phyloP scores from a whole-genome alignment of 2,329 filamentous ascomycete species.

The Tolypocladium pustulatum region DNA sequence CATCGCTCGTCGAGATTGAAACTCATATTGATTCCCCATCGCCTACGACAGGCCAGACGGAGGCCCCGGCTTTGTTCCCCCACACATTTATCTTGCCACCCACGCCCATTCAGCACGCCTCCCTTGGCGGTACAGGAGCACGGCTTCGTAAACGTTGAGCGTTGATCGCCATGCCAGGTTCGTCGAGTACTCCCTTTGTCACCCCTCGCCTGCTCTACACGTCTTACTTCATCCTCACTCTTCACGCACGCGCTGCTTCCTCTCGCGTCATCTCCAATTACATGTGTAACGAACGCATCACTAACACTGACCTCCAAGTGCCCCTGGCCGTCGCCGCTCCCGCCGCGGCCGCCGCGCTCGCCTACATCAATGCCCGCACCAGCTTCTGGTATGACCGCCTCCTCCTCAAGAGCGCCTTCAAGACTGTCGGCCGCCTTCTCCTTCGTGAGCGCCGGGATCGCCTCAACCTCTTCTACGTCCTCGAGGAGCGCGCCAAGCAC shows the following conservation, averaged over 20 bases:
- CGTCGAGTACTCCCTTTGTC: background rate
- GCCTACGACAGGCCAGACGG: background rate
- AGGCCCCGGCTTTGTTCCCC: background rate
- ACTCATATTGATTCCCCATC: background rate
- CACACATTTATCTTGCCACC: background rate
- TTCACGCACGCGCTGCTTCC: background rate
- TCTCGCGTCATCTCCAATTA: background rate
- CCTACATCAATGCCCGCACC: slow-evolving; percentile 67
- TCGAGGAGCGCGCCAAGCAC: slow-evolving; percentile 55
- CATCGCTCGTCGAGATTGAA: background rate
- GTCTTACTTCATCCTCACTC: background rate
- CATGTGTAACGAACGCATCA: background rate
- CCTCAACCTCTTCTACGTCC: slow-evolving; percentile 62
- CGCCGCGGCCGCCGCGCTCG: slow-evolving; percentile 54
- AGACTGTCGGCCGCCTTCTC: slow-evolving; percentile 29
- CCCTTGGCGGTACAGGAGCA: background rate
- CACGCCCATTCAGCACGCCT: background rate
- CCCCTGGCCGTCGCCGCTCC: slow-evolving; percentile 45
- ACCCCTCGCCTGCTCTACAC: background rate
- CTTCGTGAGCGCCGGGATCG: slow-evolving; percentile 46
- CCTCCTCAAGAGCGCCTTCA: slow-evolving; percentile 45
- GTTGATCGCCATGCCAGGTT: background rate
- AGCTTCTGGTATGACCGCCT: slow-evolving; percentile 55
- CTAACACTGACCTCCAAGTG: slow-evolving; percentile 10
- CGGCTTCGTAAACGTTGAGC: background rate